Evolutionary conservation across 129 eudicot species (phyloP), one percentile per base, ranked within the genome.

Genomic region (Ambrosia trifida): DNA sequence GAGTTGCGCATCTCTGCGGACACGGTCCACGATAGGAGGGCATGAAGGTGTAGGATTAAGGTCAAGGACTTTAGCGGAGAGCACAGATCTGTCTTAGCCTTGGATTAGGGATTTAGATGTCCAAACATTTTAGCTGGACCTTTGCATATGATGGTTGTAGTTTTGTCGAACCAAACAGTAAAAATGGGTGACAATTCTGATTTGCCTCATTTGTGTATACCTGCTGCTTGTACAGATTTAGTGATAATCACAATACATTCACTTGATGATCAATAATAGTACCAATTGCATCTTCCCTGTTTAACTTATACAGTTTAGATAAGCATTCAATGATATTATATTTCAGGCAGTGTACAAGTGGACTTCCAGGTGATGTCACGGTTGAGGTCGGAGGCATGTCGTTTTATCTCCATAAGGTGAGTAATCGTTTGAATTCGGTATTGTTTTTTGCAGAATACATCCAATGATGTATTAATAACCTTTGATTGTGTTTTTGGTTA

Each of bases 381-480:
- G 73, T 89, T 65, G 86, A 84, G 80, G 78, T 89, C 12, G 93
- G 90, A 52, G 96, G 84, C 66, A 82, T 80, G 79, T 77, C 83
- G 56, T 89, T 86, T 80, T 83, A 89, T 70, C 88, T 89, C 11
- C 96, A 89, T 80, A 89, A 89, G 93, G 96, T 66, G 18, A 19
- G 19, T 31, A 4, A 13, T 59, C 3, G 31, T 30, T 57, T 57
- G 40, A 11, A 30, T 28, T 57, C 7, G 7, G 38, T 57, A 4
- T 57, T 19, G 64, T 30, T 54, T 13, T 7, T 30, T 10, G 7
- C 3, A 24, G 36, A 56, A 20, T 11, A 56, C 18, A 47, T 47
- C 17, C 13, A 12, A 14, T 47, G 53, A 4, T 47, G 6, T 17
- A 47, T 47, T 12, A 14, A 12, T 14, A 24, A 24, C 28, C 16